Base-by-base conservation (phyloP, 306 rosid genomes). In the Dryas alaskensis region DNA sequence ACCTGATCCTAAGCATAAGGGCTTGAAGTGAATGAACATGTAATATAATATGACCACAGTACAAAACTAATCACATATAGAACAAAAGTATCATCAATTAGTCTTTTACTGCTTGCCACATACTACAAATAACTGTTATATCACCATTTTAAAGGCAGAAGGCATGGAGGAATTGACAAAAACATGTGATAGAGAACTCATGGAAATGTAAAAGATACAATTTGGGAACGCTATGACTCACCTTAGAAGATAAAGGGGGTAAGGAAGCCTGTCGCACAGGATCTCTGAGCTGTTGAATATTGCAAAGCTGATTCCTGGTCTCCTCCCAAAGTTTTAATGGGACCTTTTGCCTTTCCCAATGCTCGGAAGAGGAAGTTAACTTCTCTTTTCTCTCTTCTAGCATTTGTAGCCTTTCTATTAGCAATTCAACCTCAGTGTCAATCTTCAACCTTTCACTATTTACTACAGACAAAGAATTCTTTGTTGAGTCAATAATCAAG, bases 231-330 rank as follows among this genome's bases (percentile, higher is more conserved):
- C 69, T 14, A 42, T 37, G 40, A 68, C 43, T 73, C 25, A 70
- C 93, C 97, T 90, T 78, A 74, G 78, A 55, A 31, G 79, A 83
- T 46, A 82, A 80, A 44, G 84, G 86, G 19, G 78, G 83, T 63
- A 80, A 81, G 49, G 78, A 84, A 67, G 82, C 76, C 67, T 83
- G 80, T 39, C 70, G 73, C 10, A n/a, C 53, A 54, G 83, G 69
- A 75, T 69, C 79, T 75, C 88, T 73, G 2, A 71, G n/a, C 47
- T 69, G 74, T 76, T 84, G 75, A 73, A 72, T 81, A 51, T 74
- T 72, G 67, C 47, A 51, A 74, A 81, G 75, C 43, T 63, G 75
- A 78, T 76, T 58, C 64, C 76, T 39, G 47, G 85, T 80, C 67
- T 89, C 86, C 70, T 83, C 87, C 70, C 77, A 67, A 74, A 76